These are phyloP conservation scores for Furcasterigmium sp. DNA, from an alignment of 2,329 filamentous ascomycete species.

Conservation along the genomic window DNA sequence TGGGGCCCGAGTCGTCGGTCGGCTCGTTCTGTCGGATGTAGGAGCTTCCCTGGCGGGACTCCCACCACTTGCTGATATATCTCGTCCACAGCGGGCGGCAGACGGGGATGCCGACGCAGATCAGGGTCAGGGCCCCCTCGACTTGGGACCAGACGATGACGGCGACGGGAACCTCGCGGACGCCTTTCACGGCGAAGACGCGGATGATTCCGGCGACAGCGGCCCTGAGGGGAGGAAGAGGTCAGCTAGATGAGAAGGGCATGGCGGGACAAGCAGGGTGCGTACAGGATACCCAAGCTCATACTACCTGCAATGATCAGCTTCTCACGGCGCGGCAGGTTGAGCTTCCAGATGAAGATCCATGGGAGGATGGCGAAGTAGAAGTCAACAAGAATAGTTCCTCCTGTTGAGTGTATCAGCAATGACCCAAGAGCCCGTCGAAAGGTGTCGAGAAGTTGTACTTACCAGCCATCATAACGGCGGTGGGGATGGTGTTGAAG, in stretches of 20 bases:
- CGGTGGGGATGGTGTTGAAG: slow-evolving; percentile 12
- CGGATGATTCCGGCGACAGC: slow-evolving; percentile 2
- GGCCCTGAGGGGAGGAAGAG: neutral
- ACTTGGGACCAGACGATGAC: slow-evolving; percentile 15
- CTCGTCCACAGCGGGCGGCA: slow-evolving; percentile 11
- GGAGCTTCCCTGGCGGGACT: neutral
- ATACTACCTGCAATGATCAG: slow-evolving; percentile 30
- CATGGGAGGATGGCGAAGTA: slow-evolving; percentile 35
- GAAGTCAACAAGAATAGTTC: slow-evolving; percentile 24
- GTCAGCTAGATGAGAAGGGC: neutral
- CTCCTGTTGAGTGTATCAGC: neutral
- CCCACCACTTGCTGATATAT: slow-evolving; percentile 5
- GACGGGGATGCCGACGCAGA: slow-evolving; percentile 14
- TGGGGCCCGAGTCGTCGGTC: neutral
- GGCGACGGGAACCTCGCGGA: slow-evolving; percentile 10
- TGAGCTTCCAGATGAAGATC: slow-evolving; percentile 33
- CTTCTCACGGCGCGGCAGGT: slow-evolving; percentile 28
- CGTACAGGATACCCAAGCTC: slow-evolving; percentile 27
- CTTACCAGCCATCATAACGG: slow-evolving; percentile 12
- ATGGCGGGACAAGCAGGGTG: neutral
- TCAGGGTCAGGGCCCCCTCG: slow-evolving; percentile 14
- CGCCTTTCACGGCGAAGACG: slow-evolving; percentile 2
- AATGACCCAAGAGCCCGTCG: neutral
- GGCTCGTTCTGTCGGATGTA: slow-evolving; percentile 1
- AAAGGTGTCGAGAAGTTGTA: neutral